Percentiles rank a stretch among this genome's conserved stretches.
Conservation (phyloP, 371 early-diverging fungal genomes). For the Dentiscutata heterogama region DNA sequence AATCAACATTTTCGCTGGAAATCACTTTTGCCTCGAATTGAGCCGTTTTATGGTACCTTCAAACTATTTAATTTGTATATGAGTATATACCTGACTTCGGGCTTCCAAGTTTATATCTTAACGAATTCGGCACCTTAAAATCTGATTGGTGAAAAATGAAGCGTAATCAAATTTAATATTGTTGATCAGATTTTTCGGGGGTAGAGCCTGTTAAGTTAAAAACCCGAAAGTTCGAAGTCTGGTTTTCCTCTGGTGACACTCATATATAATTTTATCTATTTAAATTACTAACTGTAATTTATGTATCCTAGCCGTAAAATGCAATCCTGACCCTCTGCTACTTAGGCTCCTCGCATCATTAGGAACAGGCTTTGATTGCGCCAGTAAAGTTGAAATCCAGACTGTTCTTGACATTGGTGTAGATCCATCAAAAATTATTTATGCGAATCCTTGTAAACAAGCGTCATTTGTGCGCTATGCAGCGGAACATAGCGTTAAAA, state of each 20-base stretch:
- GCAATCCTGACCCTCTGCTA: constrained; percentile 92
- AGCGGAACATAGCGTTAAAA: constrained; percentile 74
- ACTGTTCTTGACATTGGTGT: constrained; percentile 84
- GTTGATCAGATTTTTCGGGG: too few relatives aligned
- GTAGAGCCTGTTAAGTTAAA: too few relatives aligned
- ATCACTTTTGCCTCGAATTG: constrained; percentile 85
- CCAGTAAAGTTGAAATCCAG: constrained; percentile 89
- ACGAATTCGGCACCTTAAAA: too few relatives aligned
- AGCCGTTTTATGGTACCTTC: constrained; percentile 88
- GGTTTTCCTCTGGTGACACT: background rate
- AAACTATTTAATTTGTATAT: too few relatives aligned
- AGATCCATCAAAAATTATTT: constrained; percentile 87
- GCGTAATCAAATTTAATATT: too few relatives aligned
- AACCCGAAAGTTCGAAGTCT: too few relatives aligned
- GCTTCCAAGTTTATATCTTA: too few relatives aligned
- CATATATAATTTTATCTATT: constrained; percentile 11
- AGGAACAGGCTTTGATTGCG: constrained; percentile 96
- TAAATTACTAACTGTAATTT: background rate
- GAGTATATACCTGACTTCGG: too few relatives aligned
- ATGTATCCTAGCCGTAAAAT: constrained; percentile 85
- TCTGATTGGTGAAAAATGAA: too few relatives aligned
- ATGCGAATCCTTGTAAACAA: constrained; percentile 99
- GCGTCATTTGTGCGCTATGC: constrained; percentile 93
- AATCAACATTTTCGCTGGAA: constrained; percentile 90
- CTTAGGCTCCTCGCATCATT: constrained; percentile 84